Percentiles rank a stretch among this genome's conserved stretches.
Conservation (phyloP, 768 basidiomycete genomes). For the Boletus rufocinnamomeus region DNA sequence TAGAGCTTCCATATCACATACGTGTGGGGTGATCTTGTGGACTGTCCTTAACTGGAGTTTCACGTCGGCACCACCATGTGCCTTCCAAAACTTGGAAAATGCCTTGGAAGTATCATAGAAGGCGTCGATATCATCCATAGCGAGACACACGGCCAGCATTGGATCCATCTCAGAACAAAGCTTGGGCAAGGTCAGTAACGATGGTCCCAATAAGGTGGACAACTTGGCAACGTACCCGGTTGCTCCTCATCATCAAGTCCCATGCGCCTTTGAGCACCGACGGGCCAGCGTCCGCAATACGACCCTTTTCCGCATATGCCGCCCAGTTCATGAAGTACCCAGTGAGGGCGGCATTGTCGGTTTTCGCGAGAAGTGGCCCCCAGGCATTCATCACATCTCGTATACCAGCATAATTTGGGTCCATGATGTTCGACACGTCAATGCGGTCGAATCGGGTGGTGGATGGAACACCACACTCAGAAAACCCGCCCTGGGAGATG, state of each 20-base stretch:
- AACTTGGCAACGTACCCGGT: slow-evolving; percentile 16
- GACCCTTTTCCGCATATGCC: not conserved
- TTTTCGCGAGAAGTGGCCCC: slow-evolving; percentile 40
- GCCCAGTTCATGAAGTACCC: slow-evolving; percentile 54
- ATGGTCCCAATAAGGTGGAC: not conserved
- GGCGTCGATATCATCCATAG: slow-evolving; percentile 16
- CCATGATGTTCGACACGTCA: slow-evolving; percentile 51
- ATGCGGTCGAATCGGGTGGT: slow-evolving; percentile 45
- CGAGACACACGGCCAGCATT: slow-evolving; percentile 2
- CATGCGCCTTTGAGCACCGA: slow-evolving; percentile 1
- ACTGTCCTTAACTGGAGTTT: slow-evolving; percentile 26
- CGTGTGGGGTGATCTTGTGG: slow-evolving; percentile 43
- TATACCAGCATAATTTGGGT: slow-evolving; percentile 44
- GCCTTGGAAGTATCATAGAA: slow-evolving; percentile 41
- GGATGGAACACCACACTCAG: slow-evolving; percentile 23
- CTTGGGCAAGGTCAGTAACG: slow-evolving; percentile 12
- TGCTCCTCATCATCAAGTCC: slow-evolving; percentile 14
- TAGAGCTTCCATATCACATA: slow-evolving; percentile 24
- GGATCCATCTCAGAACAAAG: slow-evolving; percentile 5
- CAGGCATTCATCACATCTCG: slow-evolving; percentile 36
- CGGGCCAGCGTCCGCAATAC: slow-evolving; percentile 9
- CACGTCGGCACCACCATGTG: slow-evolving; percentile 26
- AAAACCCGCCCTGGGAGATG: slow-evolving; percentile 27
- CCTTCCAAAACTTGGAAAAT: slow-evolving; percentile 38
- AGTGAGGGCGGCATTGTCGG: slow-evolving; percentile 36